phyloP scores from a whole-genome alignment of 1,284 basidiomycete genomes.

The Inonotus hispidus region DNA sequence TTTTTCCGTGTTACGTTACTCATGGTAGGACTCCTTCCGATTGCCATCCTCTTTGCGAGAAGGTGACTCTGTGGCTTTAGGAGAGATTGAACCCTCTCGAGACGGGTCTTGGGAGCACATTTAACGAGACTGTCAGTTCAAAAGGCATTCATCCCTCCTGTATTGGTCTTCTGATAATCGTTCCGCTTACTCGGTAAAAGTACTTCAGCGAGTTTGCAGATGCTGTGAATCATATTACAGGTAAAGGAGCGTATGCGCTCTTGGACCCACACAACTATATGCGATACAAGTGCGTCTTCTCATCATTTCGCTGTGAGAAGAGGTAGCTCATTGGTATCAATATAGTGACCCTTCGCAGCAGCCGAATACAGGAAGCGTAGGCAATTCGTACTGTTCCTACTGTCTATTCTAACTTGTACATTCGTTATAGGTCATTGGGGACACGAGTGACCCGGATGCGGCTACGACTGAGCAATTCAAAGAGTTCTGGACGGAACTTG shows the following conservation, averaged over 20 bases:
- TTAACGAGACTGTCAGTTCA: constrained; percentile 39
- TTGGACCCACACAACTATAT: constrained; percentile 46
- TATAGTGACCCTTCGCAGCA: constrained; percentile 40
- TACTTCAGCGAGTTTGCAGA: constrained; percentile 39
- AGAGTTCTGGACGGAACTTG: constrained; percentile 23
- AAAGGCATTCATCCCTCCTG: no score
- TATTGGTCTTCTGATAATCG: no score
- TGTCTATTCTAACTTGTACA: background rate
- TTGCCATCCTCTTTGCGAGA: background rate
- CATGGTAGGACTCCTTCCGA: constrained; percentile 26
- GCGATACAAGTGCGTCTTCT: constrained; percentile 36
- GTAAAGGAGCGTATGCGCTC: constrained; percentile 38
- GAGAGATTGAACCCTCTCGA: constrained; percentile 41
- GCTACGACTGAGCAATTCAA: constrained; percentile 33
- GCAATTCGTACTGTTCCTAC: constrained; percentile 14
- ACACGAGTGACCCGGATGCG: constrained; percentile 37
- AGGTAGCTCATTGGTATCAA: background rate
- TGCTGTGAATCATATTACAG: constrained; percentile 40
- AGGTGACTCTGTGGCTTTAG: background rate
- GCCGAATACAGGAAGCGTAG: constrained; percentile 38
- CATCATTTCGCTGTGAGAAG: background rate
- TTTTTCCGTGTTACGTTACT: constrained; percentile 45
- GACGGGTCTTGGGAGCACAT: constrained; percentile 36
- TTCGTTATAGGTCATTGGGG: constrained; percentile 36
- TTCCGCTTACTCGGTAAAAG: constrained; percentile 22